These are phyloP conservation scores for Herpetospermum pedunculosum DNA, from an alignment of 306 rosid genomes.

Conservation along the genomic window DNA sequence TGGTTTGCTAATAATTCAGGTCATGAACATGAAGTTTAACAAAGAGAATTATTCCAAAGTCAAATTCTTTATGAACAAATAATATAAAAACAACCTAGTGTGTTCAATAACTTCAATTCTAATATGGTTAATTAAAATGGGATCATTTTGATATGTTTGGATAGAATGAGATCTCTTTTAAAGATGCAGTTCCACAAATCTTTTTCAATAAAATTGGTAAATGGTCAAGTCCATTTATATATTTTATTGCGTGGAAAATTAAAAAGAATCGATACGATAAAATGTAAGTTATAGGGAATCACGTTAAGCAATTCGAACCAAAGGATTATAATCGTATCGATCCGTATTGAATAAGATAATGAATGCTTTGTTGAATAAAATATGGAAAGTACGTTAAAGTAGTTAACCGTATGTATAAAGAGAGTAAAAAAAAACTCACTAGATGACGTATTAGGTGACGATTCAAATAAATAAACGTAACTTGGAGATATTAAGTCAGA, in stretches of 20 bases:
- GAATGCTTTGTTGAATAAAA: neutral
- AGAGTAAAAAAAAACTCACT: neutral
- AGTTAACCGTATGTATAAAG: neutral
- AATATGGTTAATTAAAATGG: neutral
- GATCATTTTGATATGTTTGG: neutral
- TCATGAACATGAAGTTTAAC: neutral
- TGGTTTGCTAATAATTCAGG: neutral
- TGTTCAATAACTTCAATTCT: neutral
- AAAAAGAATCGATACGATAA: neutral
- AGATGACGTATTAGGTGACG: no score
- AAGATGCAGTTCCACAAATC: neutral
- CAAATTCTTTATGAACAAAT: neutral
- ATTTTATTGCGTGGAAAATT: neutral
- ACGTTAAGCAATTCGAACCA: neutral
- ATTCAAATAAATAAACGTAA: neutral
- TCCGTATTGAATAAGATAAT: neutral
- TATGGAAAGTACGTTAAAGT: neutral
- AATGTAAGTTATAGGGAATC: neutral
- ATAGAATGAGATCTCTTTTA: neutral
- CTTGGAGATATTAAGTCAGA: no score
- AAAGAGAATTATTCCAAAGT: neutral
- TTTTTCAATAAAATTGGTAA: neutral
- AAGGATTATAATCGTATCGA: neutral
- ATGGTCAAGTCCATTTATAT: neutral
- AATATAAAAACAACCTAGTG: neutral